Base-by-base conservation (phyloP, 2,329 filamentous ascomycete species). In the Phaeosphaeriaceae sp. region DNA sequence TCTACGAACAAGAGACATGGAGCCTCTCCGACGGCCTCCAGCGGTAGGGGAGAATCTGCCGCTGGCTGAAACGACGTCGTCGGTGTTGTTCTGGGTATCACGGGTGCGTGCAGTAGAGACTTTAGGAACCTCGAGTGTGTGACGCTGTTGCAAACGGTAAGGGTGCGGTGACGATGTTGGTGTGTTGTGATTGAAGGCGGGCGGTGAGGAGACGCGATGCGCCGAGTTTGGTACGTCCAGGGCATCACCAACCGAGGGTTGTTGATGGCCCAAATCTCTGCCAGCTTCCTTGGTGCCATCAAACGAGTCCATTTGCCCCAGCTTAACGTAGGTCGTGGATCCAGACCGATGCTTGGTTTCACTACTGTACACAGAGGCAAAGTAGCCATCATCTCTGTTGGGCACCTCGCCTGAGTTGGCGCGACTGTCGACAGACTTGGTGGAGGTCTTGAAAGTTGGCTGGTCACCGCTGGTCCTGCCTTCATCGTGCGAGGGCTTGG, bases 61-160 rank as follows among this genome's bases (percentile, higher is more conserved):
- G 60, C 83, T 93, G 8, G 86, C 81, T 35, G 85, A 85, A 12
- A 84, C 81, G 74, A 79, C 81, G 61, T 92, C 88, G 55, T 82
- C 77, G 46, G 70, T 73, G 23, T 73, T 70, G 30, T 73, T 73
- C 23, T 74, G 73, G 23, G 86, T 82, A 59, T 96, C 92, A 60
- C 84, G 86, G n/a, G 77, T 82, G 61, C 90, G 83, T 28, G 82
- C 57, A 11, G 66, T 77, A n/a, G 86, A 80, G 13, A 80, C 73
- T 72, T 87, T 89, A 6, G 92, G 92, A 0, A 96, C 90, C 73
- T 96, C 91, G 20, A 97, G 81, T 0, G 91, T 96, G 74, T 96
- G 89, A 58, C 92, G 86, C 53, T 96, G 90, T 71, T 88, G 88
- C 40, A 93, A 77, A 46, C 83, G 82, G 16, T 82, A 74, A 26